Base-by-base conservation (phyloP, 2,329 filamentous ascomycete species). In the Penicillium brevicompactum region DNA sequence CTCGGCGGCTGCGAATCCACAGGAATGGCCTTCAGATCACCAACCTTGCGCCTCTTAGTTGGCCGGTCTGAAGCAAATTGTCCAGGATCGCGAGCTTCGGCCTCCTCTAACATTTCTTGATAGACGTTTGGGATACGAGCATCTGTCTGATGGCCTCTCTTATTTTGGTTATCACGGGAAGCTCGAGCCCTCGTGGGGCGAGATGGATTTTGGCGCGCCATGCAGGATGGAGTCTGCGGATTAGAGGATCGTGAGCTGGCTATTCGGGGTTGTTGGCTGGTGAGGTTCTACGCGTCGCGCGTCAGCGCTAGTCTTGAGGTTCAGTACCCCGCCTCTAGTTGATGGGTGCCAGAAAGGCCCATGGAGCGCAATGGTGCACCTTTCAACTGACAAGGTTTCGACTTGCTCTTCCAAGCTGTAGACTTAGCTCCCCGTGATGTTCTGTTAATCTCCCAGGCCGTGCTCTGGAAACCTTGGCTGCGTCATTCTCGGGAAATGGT, bases 51-150 rank as follows among this genome's bases (percentile, higher is more conserved):
- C 56, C 70, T 69, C 54, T 79, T 79, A 22, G 69, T 51, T 9
- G 73, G 65, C 38, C 70, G 61, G 40, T 67, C 66, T 30, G 62
- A 56, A 27, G 62, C 61, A 30, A 58, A 62, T 22, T 62, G 59
- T 13, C 49, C 61, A 4, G 67, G 59, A 32, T 70, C 68, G 40
- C 72, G 69, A 11, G 69, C 64, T 54, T 74, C 70, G 18, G 70
- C 72, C 57, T 77, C 74, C 3, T 71, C 71, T 22, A 78, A 65
- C 74, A 78, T 73, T 44, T 78, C 73, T 44, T 63, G 67, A 53
- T 78, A 78, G 3, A 76, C 68, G 49, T 71, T 66, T 5, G 73
- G 68, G 11, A 75, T 62, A 21, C 59, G 61, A 49, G 73, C 58
- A 51, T 71, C 66, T 32, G 49, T 38, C n/a, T 53, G 41, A 34